A percentile compares a stretch with the other conserved stretches of the same genome.
Conservation (phyloP, 83 land plant species). For the Larix sibirica region DNA sequence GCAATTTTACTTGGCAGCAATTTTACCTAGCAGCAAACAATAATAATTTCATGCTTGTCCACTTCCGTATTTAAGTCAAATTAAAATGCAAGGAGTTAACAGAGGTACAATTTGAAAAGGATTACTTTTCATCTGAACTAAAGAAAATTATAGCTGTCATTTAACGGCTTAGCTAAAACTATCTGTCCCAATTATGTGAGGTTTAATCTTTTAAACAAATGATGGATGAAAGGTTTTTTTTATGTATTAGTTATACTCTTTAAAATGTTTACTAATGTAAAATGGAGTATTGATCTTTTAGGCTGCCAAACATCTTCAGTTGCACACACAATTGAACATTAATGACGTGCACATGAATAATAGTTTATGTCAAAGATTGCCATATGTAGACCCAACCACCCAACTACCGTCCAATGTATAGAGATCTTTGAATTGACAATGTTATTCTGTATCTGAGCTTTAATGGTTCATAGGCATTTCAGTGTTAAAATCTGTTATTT, state of each 20-base stretch:
- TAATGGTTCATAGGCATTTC: neutral
- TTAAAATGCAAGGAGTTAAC: neutral
- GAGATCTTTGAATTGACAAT: neutral
- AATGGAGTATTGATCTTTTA: neutral
- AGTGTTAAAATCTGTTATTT: neutral
- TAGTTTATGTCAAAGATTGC: neutral
- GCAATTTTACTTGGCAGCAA: too few relatives aligned
- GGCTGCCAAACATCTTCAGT: neutral
- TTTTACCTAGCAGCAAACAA: neutral
- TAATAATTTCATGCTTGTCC: neutral
- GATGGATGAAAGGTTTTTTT: neutral
- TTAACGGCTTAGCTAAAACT: neutral
- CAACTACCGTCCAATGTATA: neutral
- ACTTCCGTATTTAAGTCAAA: neutral
- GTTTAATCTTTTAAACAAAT: neutral
- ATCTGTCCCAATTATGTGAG: neutral
- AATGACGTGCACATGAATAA: neutral
- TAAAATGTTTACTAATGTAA: neutral
- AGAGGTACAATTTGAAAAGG: neutral
- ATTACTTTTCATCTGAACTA: neutral
- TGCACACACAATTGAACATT: neutral
- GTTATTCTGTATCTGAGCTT: neutral
- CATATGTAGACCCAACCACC: neutral
- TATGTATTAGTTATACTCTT: neutral
- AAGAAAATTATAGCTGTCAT: neutral